A percentile compares a stretch with the other conserved stretches of the same genome.
Evolutionary conservation across 1,284 basidiomycete species (phyloP).

Genomic region (Porodaedalea pini): DNA sequence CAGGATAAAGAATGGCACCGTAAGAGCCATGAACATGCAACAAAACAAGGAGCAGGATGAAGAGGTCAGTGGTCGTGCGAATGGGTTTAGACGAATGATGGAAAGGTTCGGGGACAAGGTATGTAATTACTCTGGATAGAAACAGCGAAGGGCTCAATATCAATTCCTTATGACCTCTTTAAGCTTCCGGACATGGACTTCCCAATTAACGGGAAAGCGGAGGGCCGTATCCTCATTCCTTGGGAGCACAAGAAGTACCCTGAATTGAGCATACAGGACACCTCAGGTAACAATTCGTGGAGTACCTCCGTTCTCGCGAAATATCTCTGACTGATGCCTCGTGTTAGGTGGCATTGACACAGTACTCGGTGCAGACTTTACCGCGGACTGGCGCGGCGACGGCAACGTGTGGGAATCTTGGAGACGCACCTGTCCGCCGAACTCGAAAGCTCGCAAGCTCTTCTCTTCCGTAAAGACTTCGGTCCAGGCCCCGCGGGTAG

Average conservation of each 20-base stretch:
- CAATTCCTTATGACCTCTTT: slow-evolving; percentile 22
- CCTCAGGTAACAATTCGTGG: slow-evolving; percentile 38
- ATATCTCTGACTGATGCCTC: slow-evolving; percentile 13
- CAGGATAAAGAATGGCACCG: slow-evolving; percentile 63
- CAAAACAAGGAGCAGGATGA: slow-evolving; percentile 49
- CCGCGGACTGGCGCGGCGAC: slow-evolving; percentile 78
- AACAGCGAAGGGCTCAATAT: slow-evolving; percentile 8
- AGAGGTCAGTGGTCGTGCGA: slow-evolving; percentile 74
- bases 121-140: slow-evolving; percentile 23
- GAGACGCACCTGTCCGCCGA: slow-evolving; percentile 83
- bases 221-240: slow-evolving; percentile 85
- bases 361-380: slow-evolving; percentile 68
- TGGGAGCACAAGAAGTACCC: slow-evolving; percentile 76
- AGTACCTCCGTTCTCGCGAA: neutral
- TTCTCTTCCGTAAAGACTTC: slow-evolving; percentile 65
- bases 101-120: slow-evolving; percentile 68
- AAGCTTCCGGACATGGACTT: slow-evolving; percentile 90
- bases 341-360: slow-evolving; percentile 50
- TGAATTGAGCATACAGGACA: slow-evolving; percentile 60
- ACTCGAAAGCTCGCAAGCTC: slow-evolving; percentile 74
- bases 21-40: slow-evolving; percentile 56
- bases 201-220: slow-evolving; percentile 86
- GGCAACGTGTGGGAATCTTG: slow-evolving; percentile 91
- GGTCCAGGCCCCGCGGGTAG: slow-evolving; percentile 24
- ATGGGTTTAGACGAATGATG: slow-evolving; percentile 73